A percentile compares a stretch with the other conserved stretches of the same genome.
phyloP scores from a whole-genome alignment of 495 filamentous ascomycete genomes.

The Peziza echinospora region DNA sequence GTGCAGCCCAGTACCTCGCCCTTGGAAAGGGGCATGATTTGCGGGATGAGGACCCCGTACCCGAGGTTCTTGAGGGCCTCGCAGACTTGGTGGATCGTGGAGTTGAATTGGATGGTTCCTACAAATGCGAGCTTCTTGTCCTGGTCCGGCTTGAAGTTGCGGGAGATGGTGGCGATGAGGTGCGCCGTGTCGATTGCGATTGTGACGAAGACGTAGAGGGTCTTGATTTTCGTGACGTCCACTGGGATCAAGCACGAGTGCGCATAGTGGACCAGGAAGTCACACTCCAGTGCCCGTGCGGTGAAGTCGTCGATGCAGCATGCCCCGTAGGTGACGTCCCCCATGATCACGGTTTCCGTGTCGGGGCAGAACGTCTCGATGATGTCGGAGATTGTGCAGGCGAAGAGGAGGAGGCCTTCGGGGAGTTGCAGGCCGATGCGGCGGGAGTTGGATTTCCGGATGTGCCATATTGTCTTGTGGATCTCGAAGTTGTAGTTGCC shows the following conservation, averaged over 20 bases:
- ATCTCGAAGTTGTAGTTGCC: slow-evolving; percentile 96
- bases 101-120: slow-evolving; percentile 97
- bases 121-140: slow-evolving; percentile 81
- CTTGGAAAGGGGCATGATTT: slow-evolving; percentile 76
- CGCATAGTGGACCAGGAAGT: slow-evolving; percentile 89
- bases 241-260: slow-evolving; percentile 93
- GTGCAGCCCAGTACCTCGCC: slow-evolving; percentile 95
- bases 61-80: slow-evolving; percentile 56
- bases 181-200: slow-evolving; percentile 85
- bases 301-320: slow-evolving; percentile 99
- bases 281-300: slow-evolving; percentile 78
- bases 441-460: slow-evolving; percentile 53
- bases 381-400: slow-evolving; percentile 95
- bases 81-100: slow-evolving; percentile 67
- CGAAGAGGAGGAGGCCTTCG: slow-evolving; percentile 85
- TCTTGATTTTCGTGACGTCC: slow-evolving; percentile 83
- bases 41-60: slow-evolving; percentile 65
- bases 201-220: slow-evolving; percentile 93
- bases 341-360: slow-evolving; percentile 88
- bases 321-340: slow-evolving; percentile 94
- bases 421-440: slow-evolving; percentile 87
- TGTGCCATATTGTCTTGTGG: slow-evolving; percentile 88
- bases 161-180: slow-evolving; percentile 63
- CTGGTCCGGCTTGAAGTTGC: slow-evolving; percentile 67
- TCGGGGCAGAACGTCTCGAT: slow-evolving; percentile 83